Evolutionary conservation across 2,329 filamentous ascomycete genomes (phyloP).

Genomic region (Cercospora sp.): DNA sequence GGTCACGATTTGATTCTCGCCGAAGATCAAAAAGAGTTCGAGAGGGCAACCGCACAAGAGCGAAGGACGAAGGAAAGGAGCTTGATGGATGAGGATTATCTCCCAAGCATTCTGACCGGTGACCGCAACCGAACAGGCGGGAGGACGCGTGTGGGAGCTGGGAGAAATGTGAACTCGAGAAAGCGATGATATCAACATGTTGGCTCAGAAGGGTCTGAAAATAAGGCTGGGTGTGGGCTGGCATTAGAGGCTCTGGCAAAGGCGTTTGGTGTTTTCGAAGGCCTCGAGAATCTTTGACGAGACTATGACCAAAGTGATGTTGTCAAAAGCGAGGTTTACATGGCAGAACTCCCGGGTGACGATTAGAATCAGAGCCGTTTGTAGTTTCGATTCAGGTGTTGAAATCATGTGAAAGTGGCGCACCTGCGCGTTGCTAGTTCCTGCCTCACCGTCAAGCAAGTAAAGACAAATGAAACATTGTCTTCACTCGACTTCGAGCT

Average conservation of each 20-base stretch:
- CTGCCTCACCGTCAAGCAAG: background rate
- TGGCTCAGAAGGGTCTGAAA: background rate
- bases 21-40: constrained; percentile 95
- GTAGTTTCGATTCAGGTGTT: background rate
- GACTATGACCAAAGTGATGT: background rate
- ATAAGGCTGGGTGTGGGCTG: background rate
- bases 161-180: constrained; percentile 80
- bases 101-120: constrained; percentile 82
- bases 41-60: constrained; percentile 63
- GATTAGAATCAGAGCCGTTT: background rate
- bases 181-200: constrained; percentile 50
- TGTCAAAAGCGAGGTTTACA: background rate
- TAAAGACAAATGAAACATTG: background rate
- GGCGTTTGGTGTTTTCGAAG: background rate
- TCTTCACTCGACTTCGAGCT: background rate
- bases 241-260: background rate
- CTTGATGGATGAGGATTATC: constrained; percentile 91
- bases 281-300: background rate
- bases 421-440: background rate
- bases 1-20: constrained; percentile 79
- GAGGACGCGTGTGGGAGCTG: constrained; percentile 78
- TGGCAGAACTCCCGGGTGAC: background rate
- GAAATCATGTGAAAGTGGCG: background rate
- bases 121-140: constrained; percentile 66
- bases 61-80: constrained; percentile 70